phyloP scores from a whole-genome alignment of 2,329 filamentous ascomycete genomes.

The Aspergillus ustus region DNA sequence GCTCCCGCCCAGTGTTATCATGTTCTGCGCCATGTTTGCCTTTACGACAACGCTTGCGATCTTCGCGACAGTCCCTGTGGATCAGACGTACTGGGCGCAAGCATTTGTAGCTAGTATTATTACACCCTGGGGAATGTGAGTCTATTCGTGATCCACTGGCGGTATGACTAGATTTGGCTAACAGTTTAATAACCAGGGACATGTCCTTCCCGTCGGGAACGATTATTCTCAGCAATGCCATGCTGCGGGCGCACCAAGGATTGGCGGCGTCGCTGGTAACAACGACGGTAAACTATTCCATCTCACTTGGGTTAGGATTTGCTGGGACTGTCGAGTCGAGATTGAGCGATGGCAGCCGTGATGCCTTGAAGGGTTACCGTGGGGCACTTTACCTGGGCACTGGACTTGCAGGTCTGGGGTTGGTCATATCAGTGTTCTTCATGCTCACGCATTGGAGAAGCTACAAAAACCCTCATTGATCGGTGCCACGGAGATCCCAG shows the following conservation, averaged over 20 bases:
- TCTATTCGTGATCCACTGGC: neutral
- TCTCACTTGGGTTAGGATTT: conserved; percentile 68
- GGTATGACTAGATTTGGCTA: neutral
- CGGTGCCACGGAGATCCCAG: neutral
- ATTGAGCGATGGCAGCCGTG: conserved; percentile 43
- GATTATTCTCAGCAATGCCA: conserved; percentile 62
- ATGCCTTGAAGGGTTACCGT: conserved; percentile 44
- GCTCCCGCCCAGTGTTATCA: conserved; percentile 34
- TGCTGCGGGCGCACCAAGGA: conserved; percentile 54
- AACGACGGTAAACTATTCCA: conserved; percentile 71
- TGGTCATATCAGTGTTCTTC: conserved; percentile 24
- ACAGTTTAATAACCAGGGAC: conserved; percentile 57
- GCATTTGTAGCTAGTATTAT: conserved; percentile 59
- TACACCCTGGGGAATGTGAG: conserved; percentile 38
- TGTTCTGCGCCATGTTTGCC: conserved; percentile 38
- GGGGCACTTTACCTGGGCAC: conserved; percentile 47
- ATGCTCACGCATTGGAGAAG: conserved; percentile 23
- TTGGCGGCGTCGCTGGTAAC: conserved; percentile 63
- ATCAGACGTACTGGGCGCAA: conserved; percentile 69
- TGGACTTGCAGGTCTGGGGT: conserved; percentile 34
- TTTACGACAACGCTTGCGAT: conserved; percentile 49
- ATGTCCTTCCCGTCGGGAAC: conserved; percentile 68
- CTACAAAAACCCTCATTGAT: neutral
- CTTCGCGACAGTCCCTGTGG: conserved; percentile 52
- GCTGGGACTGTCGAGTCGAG: conserved; percentile 66